Evolutionary conservation across 129 eudicot genomes (phyloP), one percentile per base, ranked within the genome.

Genomic region (Chrysanthemum makinoi): DNA sequence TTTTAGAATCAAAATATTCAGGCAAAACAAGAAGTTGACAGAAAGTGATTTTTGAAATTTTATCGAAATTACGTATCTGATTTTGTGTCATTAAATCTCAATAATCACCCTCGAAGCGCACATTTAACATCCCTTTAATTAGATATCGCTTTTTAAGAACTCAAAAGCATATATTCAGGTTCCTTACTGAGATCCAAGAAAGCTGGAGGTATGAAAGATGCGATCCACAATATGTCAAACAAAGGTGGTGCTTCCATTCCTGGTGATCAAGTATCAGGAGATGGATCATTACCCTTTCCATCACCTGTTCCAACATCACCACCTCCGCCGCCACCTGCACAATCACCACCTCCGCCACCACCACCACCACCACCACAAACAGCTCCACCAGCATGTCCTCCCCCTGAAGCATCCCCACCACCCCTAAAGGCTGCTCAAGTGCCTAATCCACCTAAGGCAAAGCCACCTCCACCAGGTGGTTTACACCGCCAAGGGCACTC

Each of bases 401-500:
- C 81, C 11, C 82, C 84, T 28, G 35, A 72, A 73, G 80, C 84
- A 59, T 82, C 77, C 3, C 65, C 78, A 59, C 89, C 95, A 3
- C 80, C 81, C 6, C 81, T 88, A 26, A 59, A 70, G 12, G 94
- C 94, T 62, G 66, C 72, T 52, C 79, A 79, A 0, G 92, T 84
- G 14, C 96, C 97, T 67, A 80, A 74, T 69, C 88, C 89, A 18
- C 97, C 90, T 28, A 70, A 74, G 63, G 68, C 72, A 46, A 87
- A 75, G 74, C 88, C 91, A 65, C 74, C 86, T 43, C 87, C 91
- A 57, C 85, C 77, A 60, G 81, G 79, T 20, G 74, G 47, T 62
- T 46, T 66, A 66, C 73, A 70, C 62, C 87, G 68, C 59, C 85
- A 65, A 8, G 74, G 74, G 10, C 74, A 55, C 17, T 17, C 82